These are phyloP conservation scores for Candida krabiensis DNA, from an alignment of 805 yeast genomes.

Conservation along the genomic window DNA sequence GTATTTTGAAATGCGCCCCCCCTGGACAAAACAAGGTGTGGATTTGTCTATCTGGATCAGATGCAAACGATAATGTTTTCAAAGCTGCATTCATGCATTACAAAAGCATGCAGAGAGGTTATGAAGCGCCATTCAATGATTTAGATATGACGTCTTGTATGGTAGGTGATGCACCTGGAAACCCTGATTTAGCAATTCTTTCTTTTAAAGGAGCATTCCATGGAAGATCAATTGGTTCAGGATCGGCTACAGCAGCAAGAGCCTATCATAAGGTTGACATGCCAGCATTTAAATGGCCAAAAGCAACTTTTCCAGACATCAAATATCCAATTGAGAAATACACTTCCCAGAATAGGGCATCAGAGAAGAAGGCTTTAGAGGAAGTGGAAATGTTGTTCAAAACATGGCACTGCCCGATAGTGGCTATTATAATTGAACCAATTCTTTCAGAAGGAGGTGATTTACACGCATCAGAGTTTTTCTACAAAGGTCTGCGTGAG, in stretches of 20 bases:
- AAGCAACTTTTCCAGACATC: slow-evolving; percentile 78
- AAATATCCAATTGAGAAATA: slow-evolving; percentile 82
- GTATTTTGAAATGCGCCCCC: slow-evolving; percentile 71
- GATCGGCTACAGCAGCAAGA: slow-evolving; percentile 86
- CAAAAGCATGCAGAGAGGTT: slow-evolving; percentile 65
- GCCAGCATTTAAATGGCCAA: slow-evolving; percentile 95
- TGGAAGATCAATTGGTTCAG: slow-evolving; percentile 89
- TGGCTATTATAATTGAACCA: slow-evolving; percentile 87
- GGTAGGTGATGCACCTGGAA: slow-evolving; percentile 81
- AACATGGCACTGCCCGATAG: slow-evolving; percentile 72
- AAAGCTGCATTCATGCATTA: slow-evolving; percentile 83
- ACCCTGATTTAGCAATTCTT: slow-evolving; percentile 79
- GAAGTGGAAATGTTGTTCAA: slow-evolving; percentile 69
- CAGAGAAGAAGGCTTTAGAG: slow-evolving; percentile 76
- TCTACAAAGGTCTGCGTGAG: slow-evolving; percentile 79
- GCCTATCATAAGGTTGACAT: slow-evolving; percentile 89
- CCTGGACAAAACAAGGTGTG: slow-evolving; percentile 70
- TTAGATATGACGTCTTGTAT: slow-evolving; percentile 72
- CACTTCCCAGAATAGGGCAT: slow-evolving; percentile 68
- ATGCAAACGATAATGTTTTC: slow-evolving; percentile 83
- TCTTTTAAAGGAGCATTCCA: slow-evolving; percentile 90
- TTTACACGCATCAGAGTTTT: slow-evolving; percentile 72
- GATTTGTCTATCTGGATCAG: slow-evolving; percentile 81
- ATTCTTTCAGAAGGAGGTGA: slow-evolving; percentile 90
- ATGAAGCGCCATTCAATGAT: slow-evolving; percentile 51